phyloP scores from a whole-genome alignment of 371 early-diverging fungal genomes.

The Mortierella sp. region DNA sequence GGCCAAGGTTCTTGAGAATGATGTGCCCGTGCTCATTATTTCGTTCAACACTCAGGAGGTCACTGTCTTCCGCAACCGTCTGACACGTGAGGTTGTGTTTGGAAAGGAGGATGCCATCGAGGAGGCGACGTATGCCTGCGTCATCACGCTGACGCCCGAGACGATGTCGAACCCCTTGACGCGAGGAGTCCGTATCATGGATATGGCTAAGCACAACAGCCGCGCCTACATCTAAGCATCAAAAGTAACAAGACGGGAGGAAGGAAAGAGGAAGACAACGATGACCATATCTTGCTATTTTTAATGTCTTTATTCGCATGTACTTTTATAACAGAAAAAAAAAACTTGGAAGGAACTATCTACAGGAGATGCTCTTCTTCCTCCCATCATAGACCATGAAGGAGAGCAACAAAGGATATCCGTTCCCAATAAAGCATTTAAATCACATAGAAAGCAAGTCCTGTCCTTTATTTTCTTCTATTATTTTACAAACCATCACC shows the following conservation, averaged over 20 bases:
- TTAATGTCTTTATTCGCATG: constrained; percentile 24
- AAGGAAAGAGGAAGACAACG: too few species aligned
- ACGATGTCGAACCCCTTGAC: constrained; percentile 90
- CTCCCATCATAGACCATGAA: constrained; percentile 4
- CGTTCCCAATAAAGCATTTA: too few species aligned
- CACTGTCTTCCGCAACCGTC: constrained; percentile 90
- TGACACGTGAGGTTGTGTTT: constrained; percentile 84
- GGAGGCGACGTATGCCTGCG: constrained; percentile 86
- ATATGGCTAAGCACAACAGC: constrained; percentile 82
- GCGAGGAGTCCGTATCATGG: constrained; percentile 92
- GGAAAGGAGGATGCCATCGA: constrained; percentile 94
- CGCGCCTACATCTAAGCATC: constrained; percentile 52
- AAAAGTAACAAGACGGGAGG: too few species aligned
- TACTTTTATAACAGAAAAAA: constrained; percentile 25
- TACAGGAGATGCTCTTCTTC: not conserved
- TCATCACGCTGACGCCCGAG: constrained; percentile 89
- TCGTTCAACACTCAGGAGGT: constrained; percentile 96
- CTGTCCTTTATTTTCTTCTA: not conserved
- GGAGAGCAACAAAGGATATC: too few species aligned
- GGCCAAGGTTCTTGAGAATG: constrained; percentile 92
- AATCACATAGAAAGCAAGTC: too few species aligned
- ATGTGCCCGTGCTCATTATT: constrained; percentile 88
- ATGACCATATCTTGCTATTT: too few species aligned
- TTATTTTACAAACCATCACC: constrained; percentile 15
- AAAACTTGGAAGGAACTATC: not conserved